These are phyloP conservation scores for Aspergillus pseudonomiae DNA, from an alignment of 2,329 filamentous ascomycete species.

Conservation along the genomic window DNA sequence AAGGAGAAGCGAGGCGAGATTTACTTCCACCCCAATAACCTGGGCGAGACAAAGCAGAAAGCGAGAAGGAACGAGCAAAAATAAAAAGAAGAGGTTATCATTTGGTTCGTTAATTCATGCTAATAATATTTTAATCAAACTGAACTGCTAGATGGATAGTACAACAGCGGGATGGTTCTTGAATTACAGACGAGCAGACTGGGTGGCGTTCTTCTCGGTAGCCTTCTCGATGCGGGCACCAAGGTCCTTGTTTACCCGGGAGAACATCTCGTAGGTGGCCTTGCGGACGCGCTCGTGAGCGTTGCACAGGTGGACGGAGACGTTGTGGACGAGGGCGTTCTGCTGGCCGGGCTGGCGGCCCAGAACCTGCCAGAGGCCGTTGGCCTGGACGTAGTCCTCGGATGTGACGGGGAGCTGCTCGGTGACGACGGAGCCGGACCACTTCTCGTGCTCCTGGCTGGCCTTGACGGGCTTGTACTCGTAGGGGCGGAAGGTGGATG, in stretches of 20 bases:
- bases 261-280: constrained; percentile 65
- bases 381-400: constrained; percentile 50
- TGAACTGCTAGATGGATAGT: constrained; percentile 1
- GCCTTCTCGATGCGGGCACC: constrained; percentile 56
- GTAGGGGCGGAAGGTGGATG: constrained; percentile 43
- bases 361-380: constrained; percentile 48
- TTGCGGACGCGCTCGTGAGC: constrained; percentile 59
- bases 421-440: constrained; percentile 43
- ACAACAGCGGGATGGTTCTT: not conserved
- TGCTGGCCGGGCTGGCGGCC: constrained; percentile 58
- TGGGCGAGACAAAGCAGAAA: not conserved
- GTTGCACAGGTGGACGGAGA: constrained; percentile 59
- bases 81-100: not conserved
- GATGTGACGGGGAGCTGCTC: constrained; percentile 47
- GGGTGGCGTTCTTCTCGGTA: constrained; percentile 50
- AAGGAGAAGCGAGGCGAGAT: not conserved
- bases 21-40: not conserved
- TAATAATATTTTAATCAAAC: constrained; percentile 2
- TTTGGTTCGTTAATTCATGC: constrained; percentile 7
- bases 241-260: constrained; percentile 57
- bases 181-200: constrained; percentile 33
- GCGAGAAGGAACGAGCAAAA: not conserved
- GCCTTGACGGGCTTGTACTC: constrained; percentile 44
- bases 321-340: constrained; percentile 63
- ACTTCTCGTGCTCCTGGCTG: constrained; percentile 49